phyloP scores from a whole-genome alignment of 2,329 filamentous ascomycete genomes.

The Phoma sp. region DNA sequence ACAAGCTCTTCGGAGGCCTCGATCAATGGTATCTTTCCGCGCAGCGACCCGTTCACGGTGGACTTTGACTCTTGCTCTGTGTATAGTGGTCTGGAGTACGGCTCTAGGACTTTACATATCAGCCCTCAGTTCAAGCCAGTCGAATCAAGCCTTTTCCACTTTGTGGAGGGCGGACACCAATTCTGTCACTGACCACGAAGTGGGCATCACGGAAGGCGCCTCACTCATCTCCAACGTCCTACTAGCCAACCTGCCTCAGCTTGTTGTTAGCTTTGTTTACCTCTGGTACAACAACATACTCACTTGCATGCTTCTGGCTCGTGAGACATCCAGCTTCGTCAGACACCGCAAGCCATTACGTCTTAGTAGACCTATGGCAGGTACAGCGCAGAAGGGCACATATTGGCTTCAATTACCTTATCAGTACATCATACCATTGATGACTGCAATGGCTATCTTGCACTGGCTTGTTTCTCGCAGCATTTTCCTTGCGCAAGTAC shows the following conservation, averaged over 20 bases:
- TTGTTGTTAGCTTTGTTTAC: slow-evolving; percentile 56
- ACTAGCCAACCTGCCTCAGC: slow-evolving; percentile 56
- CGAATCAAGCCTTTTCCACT: no score
- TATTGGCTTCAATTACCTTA: slow-evolving; percentile 54
- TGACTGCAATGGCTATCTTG: slow-evolving; percentile 40
- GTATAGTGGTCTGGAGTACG: no score
- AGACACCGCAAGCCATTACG: slow-evolving; percentile 39
- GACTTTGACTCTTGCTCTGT: no score
- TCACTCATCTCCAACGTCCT: slow-evolving; percentile 33
- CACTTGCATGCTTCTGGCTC: slow-evolving; percentile 55
- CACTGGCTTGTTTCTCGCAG: slow-evolving; percentile 56
- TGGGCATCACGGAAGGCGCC: no score
- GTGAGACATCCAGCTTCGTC: slow-evolving; percentile 56
- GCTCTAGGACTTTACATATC: no score
- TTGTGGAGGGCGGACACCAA: no score
- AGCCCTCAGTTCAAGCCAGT: no score
- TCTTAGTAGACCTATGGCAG: slow-evolving; percentile 40
- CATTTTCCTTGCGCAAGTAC: slow-evolving; percentile 48
- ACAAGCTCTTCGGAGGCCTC: no score
- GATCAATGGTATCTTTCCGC: no score
- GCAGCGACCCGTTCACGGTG: no score
- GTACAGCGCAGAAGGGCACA: slow-evolving; percentile 43
- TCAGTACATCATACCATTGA: slow-evolving; percentile 47
- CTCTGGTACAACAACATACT: slow-evolving; percentile 54
- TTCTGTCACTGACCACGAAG: no score